Evolutionary conservation across 352 stramenopile genomes (phyloP), one percentile per base, ranked within the genome.

Genomic region (Plasmopara muralis): DNA sequence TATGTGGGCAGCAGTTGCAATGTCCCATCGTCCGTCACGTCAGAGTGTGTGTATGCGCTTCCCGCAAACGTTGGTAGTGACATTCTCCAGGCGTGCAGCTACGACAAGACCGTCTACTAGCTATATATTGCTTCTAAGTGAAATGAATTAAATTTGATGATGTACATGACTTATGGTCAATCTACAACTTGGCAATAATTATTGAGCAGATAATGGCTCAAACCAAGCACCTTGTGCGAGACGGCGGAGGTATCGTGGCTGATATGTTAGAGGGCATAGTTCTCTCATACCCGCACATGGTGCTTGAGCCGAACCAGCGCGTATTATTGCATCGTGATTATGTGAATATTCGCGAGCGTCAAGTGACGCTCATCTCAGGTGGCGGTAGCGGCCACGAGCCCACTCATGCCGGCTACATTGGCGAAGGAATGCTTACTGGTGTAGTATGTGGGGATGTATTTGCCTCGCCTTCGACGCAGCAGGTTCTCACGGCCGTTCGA

Each of bases 401-500:
- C 2, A 82, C 87, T 35, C 96, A 99, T 71, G 96, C 89, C 9
- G 95, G 96, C 5, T 99, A 96, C 74, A 94, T 99, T 47, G 96
- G 95, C 16, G 54, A 87, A 5, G 94, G 95, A 1, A 98, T 98
- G 93, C 82, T 99, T 25, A 98, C 88, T 13, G 96, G 85, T 20
- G 96, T 96, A 10, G 90, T 99, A 12, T 97, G 93, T 54, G 97
- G 97, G 44, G 92, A 83, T 31, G 96, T 99, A 15, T 99, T 99
- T 71, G 95, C 97, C 14, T 97, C 83, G 41, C 97, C 97, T 5
- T 89, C 86, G 38, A 95, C 96, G 15, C 76, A 85, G 44, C 85
- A 96, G 43, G 93, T 99, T 48, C 76, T 98, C 15, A 82, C 86
- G 9, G 95, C 95, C n/a, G 98, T 99, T 68, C 86, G 90, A 30